Base-by-base conservation (phyloP, 257 asterid genomes). In the Fraxinus cuspidata region DNA sequence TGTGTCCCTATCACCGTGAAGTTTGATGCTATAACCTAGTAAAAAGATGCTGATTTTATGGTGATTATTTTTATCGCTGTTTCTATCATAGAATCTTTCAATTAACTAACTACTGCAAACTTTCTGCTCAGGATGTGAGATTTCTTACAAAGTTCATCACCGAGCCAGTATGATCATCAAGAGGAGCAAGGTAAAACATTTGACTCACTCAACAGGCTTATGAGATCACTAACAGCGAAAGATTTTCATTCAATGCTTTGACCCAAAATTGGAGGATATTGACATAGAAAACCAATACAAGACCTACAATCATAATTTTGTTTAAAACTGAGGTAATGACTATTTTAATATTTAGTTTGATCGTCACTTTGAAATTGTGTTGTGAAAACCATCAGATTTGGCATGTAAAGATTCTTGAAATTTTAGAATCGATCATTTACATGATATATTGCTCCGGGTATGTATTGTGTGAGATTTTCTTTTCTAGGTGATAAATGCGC, bases 171-270 rank as follows among this genome's bases (percentile, higher is more conserved):
- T 91, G 77, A 84, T 95, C 28, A 78, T 74, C 85, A 93, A 92
- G 85, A 89, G 97, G 85, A 93, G 92, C 93, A 85, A 89, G 96
- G 99, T 90, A 85, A 64, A 75, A 44, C 64, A 31, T 27, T 23
- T 19, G 28, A 53, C 71, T 31, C 7, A 19, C n/a, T 73, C 9
- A 40, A 76, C 31, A 49, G 56, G 47, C 47, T 9, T 40, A 11
- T 10, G 47, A 40, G 13, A 40, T 10, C 47, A n/a, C 72, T 51
- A 40, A 40, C 47, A 10, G 15, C 97, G 29, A 90, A 97, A 31
- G 95, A 97, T 68, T 96, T 93, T 64, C 97, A 97, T 70, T 89
- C 90, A 70, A 84, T 93, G 94, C 99, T 97, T 1, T 93, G 87
- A 90, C 96, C 77, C 15, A 10, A 84, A 95, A 35, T 90, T 93